phyloP scores from a whole-genome alignment of 2,329 filamentous ascomycete genomes.

The Capronia epimyces region DNA sequence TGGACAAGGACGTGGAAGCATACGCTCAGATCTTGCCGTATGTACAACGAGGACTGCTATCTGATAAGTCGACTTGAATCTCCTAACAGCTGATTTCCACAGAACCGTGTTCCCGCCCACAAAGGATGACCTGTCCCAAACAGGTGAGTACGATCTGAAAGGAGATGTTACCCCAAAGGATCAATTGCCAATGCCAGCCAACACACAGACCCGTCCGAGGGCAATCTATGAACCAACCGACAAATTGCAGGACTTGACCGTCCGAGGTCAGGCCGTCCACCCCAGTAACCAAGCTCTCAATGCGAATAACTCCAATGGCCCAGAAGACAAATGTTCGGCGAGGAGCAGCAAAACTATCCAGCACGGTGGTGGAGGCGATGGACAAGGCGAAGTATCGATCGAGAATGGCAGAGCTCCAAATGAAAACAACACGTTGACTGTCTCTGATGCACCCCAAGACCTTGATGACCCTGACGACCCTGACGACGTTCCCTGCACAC shows the following conservation, averaged over 20 bases:
- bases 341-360: not conserved
- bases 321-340: too few relatives aligned
- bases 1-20: constrained; percentile 66
- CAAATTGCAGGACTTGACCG: not conserved
- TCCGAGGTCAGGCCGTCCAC: not conserved
- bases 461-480: not conserved
- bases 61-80: not conserved
- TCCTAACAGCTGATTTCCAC: constrained; percentile 1
- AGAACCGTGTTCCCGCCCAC: constrained; percentile 49
- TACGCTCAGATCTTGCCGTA: constrained; percentile 71
- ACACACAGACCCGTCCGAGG: constrained; percentile 16
- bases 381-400: too few relatives aligned
- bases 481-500: not conserved
- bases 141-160: constrained; percentile 28
- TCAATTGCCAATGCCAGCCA: constrained; percentile 1
- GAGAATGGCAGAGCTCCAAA: too few relatives aligned
- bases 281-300: too few relatives aligned
- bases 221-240: constrained; percentile 8
- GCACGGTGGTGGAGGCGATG: not conserved
- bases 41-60: constrained; percentile 37
- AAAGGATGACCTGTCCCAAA: constrained; percentile 33
- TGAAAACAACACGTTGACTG: not conserved
- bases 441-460: not conserved
- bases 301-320: too few relatives aligned
- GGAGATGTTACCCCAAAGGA: not conserved